Conservation (phyloP, 2,329 filamentous ascomycete genomes). For the Fusarium musae region DNA sequence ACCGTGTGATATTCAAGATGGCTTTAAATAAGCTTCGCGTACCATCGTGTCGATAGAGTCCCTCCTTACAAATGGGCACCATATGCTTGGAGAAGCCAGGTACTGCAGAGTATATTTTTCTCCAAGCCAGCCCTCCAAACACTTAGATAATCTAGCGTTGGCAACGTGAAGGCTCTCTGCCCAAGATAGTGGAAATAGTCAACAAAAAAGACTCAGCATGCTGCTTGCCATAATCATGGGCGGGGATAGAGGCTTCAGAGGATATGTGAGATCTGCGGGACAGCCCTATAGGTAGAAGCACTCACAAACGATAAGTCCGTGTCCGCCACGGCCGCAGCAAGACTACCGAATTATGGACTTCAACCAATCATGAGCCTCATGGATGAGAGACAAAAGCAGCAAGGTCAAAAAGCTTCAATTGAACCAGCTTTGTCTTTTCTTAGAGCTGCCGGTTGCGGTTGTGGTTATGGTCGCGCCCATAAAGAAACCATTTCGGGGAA, state of each 20-base stretch:
- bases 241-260: background rate
- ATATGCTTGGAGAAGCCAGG: background rate
- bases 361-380: background rate
- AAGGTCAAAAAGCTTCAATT: background rate
- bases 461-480: background rate
- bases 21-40: background rate
- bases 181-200: background rate
- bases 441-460: background rate
- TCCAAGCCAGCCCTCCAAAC: background rate
- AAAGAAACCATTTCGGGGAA: background rate
- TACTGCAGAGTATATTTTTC: background rate
- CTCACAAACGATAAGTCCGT: background rate
- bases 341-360: background rate
- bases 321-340: background rate
- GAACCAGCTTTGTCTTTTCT: background rate
- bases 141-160: background rate
- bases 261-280: background rate
- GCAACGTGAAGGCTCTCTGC: background rate
- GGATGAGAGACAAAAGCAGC: background rate
- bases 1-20: background rate
- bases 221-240: background rate
- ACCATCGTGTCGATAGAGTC: background rate
- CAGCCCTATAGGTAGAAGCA: background rate
- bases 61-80: no score
- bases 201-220: background rate